phyloP scores from a whole-genome alignment of 805 yeast species.

The Nakazawaea anatomiae region DNA sequence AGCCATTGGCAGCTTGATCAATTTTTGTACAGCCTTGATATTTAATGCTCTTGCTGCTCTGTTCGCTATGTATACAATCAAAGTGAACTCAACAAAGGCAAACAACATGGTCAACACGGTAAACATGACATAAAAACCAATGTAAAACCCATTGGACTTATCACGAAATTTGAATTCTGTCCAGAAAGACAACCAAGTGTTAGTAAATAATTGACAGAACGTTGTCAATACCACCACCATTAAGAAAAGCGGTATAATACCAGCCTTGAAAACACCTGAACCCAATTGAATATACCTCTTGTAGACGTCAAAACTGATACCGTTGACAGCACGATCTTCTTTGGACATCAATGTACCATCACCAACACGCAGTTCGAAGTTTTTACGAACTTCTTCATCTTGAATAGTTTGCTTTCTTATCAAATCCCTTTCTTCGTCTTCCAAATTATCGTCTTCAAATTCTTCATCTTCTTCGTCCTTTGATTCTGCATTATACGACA shows the following conservation, averaged over 20 bases:
- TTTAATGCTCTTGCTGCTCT: constrained; percentile 56
- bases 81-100: constrained; percentile 34
- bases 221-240: constrained; percentile 27
- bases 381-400: constrained; percentile 14
- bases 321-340: constrained; percentile 57
- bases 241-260: constrained; percentile 24
- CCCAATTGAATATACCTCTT: constrained; percentile 46
- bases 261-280: constrained; percentile 37
- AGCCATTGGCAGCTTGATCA: constrained; percentile 75
- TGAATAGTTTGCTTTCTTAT: constrained; percentile 17
- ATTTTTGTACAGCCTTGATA: constrained; percentile 47
- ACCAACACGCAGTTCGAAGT: constrained; percentile 11
- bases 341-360: constrained; percentile 36
- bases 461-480: constrained; percentile 24
- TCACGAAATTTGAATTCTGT: constrained; percentile 44
- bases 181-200: constrained; percentile 87
- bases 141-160: constrained; percentile 51
- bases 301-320: constrained; percentile 44
- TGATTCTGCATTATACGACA: constrained; percentile 29
- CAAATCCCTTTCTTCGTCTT: constrained; percentile 16
- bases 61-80: constrained; percentile 44
- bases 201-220: constrained; percentile 53
- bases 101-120: constrained; percentile 42
- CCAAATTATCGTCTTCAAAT: constrained; percentile 20
- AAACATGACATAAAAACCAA: constrained; percentile 67